A percentile compares a stretch with the other conserved stretches of the same genome.
phyloP scores from a whole-genome alignment of 2,329 filamentous ascomycete species.

The Acarospora socialis region DNA sequence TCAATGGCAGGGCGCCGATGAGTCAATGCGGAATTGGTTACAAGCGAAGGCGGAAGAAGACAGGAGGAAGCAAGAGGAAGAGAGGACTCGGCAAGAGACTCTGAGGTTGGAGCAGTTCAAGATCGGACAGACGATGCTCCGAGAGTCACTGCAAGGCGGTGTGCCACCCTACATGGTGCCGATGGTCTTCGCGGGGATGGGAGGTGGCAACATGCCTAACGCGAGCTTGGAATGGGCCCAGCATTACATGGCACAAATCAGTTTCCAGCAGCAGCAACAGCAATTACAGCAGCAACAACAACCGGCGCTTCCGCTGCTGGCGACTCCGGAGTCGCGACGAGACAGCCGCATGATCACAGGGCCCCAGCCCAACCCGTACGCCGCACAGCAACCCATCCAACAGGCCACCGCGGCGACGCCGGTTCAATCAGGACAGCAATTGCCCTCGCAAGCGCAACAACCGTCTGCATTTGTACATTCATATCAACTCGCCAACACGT shows the following conservation, averaged over 20 bases:
- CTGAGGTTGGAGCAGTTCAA: constrained; percentile 57
- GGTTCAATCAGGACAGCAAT: no score
- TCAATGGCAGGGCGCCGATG: constrained; percentile 53
- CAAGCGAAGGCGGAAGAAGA: constrained; percentile 61
- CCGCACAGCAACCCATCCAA: constrained; percentile 17
- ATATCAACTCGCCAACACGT: constrained; percentile 9
- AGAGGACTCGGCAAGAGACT: constrained; percentile 48
- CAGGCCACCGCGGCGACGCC: constrained; percentile 15
- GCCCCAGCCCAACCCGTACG: constrained; percentile 15
- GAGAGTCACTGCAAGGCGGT: constrained; percentile 52
- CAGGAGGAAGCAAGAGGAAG: constrained; percentile 57
- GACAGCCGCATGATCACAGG: constrained; percentile 14
- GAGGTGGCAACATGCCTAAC: constrained; percentile 46
- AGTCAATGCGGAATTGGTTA: constrained; percentile 59
- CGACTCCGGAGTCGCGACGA: constrained; percentile 18
- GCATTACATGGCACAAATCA: constrained; percentile 41
- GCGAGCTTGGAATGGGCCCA: constrained; percentile 54
- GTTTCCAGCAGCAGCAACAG: constrained; percentile 31
- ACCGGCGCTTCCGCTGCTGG: constrained; percentile 27
- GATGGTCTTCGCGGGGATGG: constrained; percentile 59
- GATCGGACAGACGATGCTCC: constrained; percentile 58
- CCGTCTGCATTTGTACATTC: constrained; percentile 12
- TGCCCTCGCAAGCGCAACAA: constrained; percentile 12
- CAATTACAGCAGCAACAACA: constrained; percentile 38
- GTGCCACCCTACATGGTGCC: constrained; percentile 63